Conservation (phyloP, 352 stramenopile genomes). For the Albugo laibachii region DNA sequence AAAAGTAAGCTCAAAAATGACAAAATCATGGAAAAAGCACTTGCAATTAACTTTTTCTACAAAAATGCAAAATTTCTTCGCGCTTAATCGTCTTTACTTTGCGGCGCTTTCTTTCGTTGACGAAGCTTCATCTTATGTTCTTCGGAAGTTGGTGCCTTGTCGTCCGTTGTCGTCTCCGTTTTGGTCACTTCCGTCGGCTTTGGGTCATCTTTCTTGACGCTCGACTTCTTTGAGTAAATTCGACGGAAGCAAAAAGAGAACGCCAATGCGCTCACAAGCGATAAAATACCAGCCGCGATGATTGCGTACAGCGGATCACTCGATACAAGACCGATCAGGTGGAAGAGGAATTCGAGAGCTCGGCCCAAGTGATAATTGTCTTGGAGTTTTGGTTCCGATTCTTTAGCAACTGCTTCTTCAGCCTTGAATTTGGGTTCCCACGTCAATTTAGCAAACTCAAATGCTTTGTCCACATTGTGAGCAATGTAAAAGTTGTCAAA, state of each 20-base stretch:
- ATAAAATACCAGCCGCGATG: conserved; percentile 24
- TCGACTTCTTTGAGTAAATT: conserved; percentile 22
- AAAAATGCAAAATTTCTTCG: background rate
- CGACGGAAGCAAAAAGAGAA: conserved; percentile 16
- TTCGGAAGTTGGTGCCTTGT: background rate
- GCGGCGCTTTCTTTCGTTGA: conserved; percentile 46
- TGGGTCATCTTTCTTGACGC: conserved; percentile 4
- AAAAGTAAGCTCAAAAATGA: too few species aligned
- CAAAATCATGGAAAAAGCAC: too few species aligned
- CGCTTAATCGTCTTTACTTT: conserved; percentile 29
- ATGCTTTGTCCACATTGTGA: conserved; percentile 58
- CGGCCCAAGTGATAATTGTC: conserved; percentile 4
- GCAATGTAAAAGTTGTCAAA: conserved; percentile 89
- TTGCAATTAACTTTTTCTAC: too few species aligned
- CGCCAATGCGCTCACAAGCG: conserved; percentile 17
- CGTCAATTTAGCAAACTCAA: conserved; percentile 55
- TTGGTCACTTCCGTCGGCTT: conserved; percentile 10
- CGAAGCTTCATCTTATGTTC: conserved; percentile 27
- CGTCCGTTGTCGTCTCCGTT: conserved; percentile 3
- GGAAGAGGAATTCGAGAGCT: too few species aligned
- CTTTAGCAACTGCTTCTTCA: conserved; percentile 34
- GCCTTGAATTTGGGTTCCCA: conserved; percentile 53
- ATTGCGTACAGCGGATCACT: conserved; percentile 34
- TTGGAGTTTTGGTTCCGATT: conserved; percentile 21
- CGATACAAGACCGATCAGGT: conserved; percentile 21